Evolutionary conservation across 345 rosid genomes (phyloP), one percentile per base, ranked within the genome.

Genomic region (rapeseed (Brassica napus)): DNA sequence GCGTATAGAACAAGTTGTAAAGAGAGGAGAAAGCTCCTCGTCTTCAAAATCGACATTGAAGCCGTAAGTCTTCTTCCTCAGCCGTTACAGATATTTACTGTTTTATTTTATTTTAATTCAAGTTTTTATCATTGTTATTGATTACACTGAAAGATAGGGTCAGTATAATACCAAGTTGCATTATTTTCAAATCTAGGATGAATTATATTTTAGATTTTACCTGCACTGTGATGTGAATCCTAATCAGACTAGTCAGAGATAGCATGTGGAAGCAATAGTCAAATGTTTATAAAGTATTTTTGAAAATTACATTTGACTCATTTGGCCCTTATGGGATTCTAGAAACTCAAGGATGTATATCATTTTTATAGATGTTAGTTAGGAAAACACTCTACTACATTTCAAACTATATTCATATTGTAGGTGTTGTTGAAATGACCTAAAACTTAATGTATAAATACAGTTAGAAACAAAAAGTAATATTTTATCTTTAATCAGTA

Each of bases 11-110:
- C 90, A 37, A 91, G 98, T 72, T 95, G 99, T 84, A 85, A 91
- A 75, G 98, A 91, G 69, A 86, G 97, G 84, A 89, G 93, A 81
- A 95, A 95, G 80, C 97, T 95, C 47, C 86, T 91, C 62, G 98
- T 95, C 23, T 95, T 86, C 88, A 92, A 89, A 84, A 95, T 95
- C 76, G 99, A 92, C 85, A 92, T 91, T 26, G 99, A 95, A 93
- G 92, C 98, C 32, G 99, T 92, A 86, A 90, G 98, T 86, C 70
- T 30, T 42, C 6, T n/a, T 42, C 67, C 12, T 47, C 15, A n/a
- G 62, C 74, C 81, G 75, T 81, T 77, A 52, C 70, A 47, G 0
- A 65, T 49, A 47, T 32, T 62, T 32, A 73, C 39, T 68, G 10
- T 52, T 65, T 35, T 28, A 21, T 24, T 31, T 4, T 14, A 44